Percentiles rank a stretch among this genome's conserved stretches.
Conservation (phyloP, 495 filamentous ascomycete genomes). For the Aspergillus olivimuriae region DNA sequence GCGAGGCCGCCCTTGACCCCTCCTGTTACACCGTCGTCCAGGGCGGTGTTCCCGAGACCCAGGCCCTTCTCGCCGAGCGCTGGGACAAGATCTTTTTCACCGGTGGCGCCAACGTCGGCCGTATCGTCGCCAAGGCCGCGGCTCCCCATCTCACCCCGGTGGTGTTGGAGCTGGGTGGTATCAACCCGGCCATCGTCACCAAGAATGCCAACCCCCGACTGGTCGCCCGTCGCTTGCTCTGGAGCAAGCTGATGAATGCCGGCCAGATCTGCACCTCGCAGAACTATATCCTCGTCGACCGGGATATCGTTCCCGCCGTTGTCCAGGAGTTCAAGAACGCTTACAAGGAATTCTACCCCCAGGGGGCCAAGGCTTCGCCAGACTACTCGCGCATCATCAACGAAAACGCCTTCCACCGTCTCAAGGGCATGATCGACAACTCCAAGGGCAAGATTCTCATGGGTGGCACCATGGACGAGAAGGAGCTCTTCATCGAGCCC, state of each 20-base stretch:
- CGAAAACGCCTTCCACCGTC: slow-evolving; percentile 65
- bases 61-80: slow-evolving; percentile 73
- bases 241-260: slow-evolving; percentile 79
- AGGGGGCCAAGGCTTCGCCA: slow-evolving; percentile 64
- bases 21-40: slow-evolving; percentile 74
- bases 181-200: slow-evolving; percentile 85
- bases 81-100: slow-evolving; percentile 99
- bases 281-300: slow-evolving; percentile 83
- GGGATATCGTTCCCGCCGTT: slow-evolving; percentile 61
- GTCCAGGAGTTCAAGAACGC: slow-evolving; percentile 66
- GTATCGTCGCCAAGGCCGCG: slow-evolving; percentile 85
- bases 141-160: slow-evolving; percentile 89
- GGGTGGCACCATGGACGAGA: slow-evolving; percentile 75
- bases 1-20: slow-evolving; percentile 67
- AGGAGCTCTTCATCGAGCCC: slow-evolving; percentile 74
- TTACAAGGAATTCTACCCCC: slow-evolving; percentile 75
- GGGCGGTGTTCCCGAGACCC: slow-evolving; percentile 72
- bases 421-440: slow-evolving; percentile 82
- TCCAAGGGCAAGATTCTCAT: slow-evolving; percentile 78
- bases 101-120: slow-evolving; percentile 67
- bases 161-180: slow-evolving; percentile 80
- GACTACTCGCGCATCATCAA: slow-evolving; percentile 81
- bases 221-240: slow-evolving; percentile 78
- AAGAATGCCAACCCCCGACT: slow-evolving; percentile 71
- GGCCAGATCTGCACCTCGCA: slow-evolving; percentile 87